Evolutionary conservation across 352 stramenopile species (phyloP).

Genomic region (Discostella stelligera): DNA sequence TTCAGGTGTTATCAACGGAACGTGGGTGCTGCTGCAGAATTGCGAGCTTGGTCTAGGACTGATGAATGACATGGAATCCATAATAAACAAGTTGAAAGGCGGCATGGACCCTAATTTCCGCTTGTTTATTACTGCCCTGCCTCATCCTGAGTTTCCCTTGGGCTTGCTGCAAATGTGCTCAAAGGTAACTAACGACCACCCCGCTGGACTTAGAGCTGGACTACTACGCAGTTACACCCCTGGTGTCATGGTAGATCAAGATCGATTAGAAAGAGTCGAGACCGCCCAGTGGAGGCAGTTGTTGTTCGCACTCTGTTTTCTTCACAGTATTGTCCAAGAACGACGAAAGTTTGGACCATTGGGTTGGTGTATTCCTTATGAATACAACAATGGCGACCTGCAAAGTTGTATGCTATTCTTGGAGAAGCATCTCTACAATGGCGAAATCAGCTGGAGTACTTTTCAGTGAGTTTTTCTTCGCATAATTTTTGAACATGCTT

Average conservation of each 20-base stretch:
- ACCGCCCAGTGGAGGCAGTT: conserved; percentile 95
- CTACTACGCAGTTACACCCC: conserved; percentile 93
- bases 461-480: conserved; percentile 82
- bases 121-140: conserved; percentile 96
- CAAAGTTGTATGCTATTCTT: conserved; percentile 97
- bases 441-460: conserved; percentile 96
- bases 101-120: conserved; percentile 95
- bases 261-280: conserved; percentile 95
- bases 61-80: conserved; percentile 98
- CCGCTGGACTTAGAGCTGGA: conserved; percentile 91
- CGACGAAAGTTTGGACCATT: conserved; percentile 97
- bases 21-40: conserved; percentile 97
- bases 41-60: conserved; percentile 96
- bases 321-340: conserved; percentile 97
- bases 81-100: conserved; percentile 93
- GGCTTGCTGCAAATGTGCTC: conserved; percentile 98
- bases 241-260: conserved; percentile 97
- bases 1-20: conserved; percentile 92
- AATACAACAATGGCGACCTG: conserved; percentile 98
- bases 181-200: conserved; percentile 98
- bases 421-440: conserved; percentile 98
- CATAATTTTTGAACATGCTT: not conserved
- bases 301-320: conserved; percentile 96
- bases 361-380: conserved; percentile 97
- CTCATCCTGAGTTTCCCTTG: conserved; percentile 94